Conservation (phyloP, 2,329 filamentous ascomycete genomes). For the Mollisia scopiformis region DNA sequence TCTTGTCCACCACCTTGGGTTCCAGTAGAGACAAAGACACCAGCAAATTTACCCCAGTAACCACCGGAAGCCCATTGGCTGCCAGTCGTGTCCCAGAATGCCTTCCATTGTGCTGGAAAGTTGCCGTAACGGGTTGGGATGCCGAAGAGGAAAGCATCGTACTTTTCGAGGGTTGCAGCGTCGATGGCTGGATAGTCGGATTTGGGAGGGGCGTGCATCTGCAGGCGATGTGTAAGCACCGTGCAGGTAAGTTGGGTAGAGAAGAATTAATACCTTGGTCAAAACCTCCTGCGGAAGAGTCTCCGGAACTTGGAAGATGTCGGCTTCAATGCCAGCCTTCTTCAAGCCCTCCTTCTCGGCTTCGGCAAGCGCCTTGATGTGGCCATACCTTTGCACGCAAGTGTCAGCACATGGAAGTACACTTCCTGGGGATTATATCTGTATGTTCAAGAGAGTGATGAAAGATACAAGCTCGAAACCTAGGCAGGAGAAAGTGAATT, state of each 20-base stretch:
- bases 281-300: slow-evolving; percentile 86
- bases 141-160: slow-evolving; percentile 90
- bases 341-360: slow-evolving; percentile 91
- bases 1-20: slow-evolving; percentile 90
- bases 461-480: neutral
- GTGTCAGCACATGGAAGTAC: neutral
- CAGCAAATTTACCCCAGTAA: slow-evolving; percentile 87
- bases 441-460: neutral
- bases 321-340: slow-evolving; percentile 79
- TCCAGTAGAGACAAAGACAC: slow-evolving; percentile 88
- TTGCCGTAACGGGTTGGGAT: slow-evolving; percentile 97
- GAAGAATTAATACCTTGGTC: slow-evolving; percentile 51
- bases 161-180: slow-evolving; percentile 64
- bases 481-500: neutral
- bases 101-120: slow-evolving; percentile 95
- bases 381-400: slow-evolving; percentile 58
- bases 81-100: slow-evolving; percentile 85
- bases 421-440: neutral
- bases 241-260: neutral
- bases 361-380: slow-evolving; percentile 81
- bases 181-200: slow-evolving; percentile 65
- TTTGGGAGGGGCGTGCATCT: slow-evolving; percentile 87
- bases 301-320: slow-evolving; percentile 77
- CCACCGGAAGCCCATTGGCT: slow-evolving; percentile 78
- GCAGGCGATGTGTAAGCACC: neutral